These are phyloP conservation scores for Lactarius hatsudake DNA, from an alignment of 768 basidiomycete genomes.

Conservation along the genomic window DNA sequence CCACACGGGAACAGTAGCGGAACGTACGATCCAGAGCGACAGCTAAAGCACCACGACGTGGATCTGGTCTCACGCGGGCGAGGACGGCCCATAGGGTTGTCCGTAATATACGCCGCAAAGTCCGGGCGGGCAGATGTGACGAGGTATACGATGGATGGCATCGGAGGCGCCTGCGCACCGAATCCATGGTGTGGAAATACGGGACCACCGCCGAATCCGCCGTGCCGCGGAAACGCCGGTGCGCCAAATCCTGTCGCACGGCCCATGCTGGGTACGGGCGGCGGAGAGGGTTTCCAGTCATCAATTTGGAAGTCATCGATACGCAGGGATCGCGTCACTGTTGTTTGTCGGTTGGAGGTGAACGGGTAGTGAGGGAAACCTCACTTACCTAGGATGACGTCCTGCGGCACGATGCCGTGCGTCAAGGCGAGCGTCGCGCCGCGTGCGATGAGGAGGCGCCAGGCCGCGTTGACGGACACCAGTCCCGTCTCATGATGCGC, in stretches of 20 bases:
- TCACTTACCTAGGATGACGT: constrained; percentile 18
- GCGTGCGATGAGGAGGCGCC: constrained; percentile 17
- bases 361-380: neutral
- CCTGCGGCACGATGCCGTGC: constrained; percentile 22
- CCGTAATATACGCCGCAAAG: constrained; percentile 22
- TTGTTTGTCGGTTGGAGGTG: too few relatives aligned
- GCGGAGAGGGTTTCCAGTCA: constrained; percentile 20
- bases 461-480: constrained; percentile 21
- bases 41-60: constrained; percentile 26
- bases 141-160: constrained; percentile 26
- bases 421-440: constrained; percentile 15
- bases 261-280: neutral
- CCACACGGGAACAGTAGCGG: neutral
- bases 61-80: constrained; percentile 19
- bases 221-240: neutral
- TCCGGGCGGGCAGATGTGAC: constrained; percentile 22
- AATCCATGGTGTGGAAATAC: constrained; percentile 16
- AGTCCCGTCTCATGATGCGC: constrained; percentile 18
- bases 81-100: constrained; percentile 25
- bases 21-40: constrained; percentile 23
- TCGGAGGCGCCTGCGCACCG: neutral
- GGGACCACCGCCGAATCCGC: constrained; percentile 6
- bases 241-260: neutral
- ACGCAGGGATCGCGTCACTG: constrained; percentile 21
- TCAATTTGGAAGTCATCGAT: constrained; percentile 19